Conservation (phyloP, 2,329 filamentous ascomycete genomes). For the Neonectria magnoliae region DNA sequence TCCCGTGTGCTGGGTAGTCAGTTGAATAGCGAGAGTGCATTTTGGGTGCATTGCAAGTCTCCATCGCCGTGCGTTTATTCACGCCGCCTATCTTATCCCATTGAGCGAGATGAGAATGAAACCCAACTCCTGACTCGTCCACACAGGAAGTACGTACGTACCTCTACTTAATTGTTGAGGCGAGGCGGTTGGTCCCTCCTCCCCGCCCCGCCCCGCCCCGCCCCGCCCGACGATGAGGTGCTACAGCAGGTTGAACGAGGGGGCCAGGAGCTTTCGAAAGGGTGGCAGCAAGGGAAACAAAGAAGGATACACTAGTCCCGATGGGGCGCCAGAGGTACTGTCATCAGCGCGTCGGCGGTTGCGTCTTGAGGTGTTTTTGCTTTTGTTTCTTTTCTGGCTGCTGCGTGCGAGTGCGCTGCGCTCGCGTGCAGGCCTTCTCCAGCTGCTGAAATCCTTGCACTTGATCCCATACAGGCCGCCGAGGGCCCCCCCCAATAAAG, state of each 20-base stretch:
- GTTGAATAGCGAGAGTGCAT: not conserved
- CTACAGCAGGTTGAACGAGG: slow-evolving; percentile 15
- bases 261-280: not conserved
- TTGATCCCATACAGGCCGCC: not conserved
- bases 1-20: slow-evolving; percentile 7
- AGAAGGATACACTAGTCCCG: not conserved
- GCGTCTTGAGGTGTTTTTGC: slow-evolving; percentile 6
- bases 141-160: not conserved
- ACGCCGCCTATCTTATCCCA: not conserved
- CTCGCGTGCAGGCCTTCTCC: slow-evolving; percentile 2
- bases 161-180: no score
- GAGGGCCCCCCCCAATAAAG: slow-evolving; percentile 11
- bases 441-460: not conserved
- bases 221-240: slow-evolving; percentile 27
- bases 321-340: not conserved
- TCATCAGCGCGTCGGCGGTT: slow-evolving; percentile 6
- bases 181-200: slow-evolving; percentile 4
- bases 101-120: not conserved
- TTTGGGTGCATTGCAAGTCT: not conserved
- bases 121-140: not conserved
- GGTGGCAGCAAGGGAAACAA: slow-evolving; percentile 5
- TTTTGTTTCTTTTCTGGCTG: slow-evolving; percentile 10
- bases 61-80: slow-evolving; percentile 2
- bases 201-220: slow-evolving; percentile 36
- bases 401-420: not conserved